Percentiles rank a stretch among this genome's conserved stretches.
phyloP scores from a whole-genome alignment of 805 yeast species.

The Wickerhamomyces kurtzmanii region DNA sequence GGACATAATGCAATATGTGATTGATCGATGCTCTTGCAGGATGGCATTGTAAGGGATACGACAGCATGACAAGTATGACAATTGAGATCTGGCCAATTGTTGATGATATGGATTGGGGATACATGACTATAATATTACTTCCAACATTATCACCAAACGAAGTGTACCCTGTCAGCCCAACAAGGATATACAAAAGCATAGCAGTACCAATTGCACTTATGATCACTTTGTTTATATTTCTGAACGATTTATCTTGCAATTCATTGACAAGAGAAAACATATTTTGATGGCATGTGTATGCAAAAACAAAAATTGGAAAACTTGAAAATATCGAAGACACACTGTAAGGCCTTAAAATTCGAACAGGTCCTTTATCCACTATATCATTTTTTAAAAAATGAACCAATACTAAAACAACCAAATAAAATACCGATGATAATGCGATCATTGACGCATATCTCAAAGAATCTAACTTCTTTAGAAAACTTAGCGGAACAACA shows the following conservation, averaged over 20 bases:
- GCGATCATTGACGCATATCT: constrained; percentile 83
- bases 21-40: constrained; percentile 81
- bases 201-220: constrained; percentile 49
- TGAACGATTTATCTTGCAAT: constrained; percentile 43
- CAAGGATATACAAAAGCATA: constrained; percentile 49
- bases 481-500: constrained; percentile 49
- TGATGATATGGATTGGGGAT: constrained; percentile 53
- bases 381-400: constrained; percentile 58
- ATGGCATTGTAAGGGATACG: constrained; percentile 87
- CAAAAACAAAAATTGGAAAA: constrained; percentile 88
- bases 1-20: constrained; percentile 52
- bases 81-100: constrained; percentile 76
- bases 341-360: constrained; percentile 35
- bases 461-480: constrained; percentile 70
- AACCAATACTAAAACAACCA: constrained; percentile 61
- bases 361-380: constrained; percentile 38
- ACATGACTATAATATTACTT: constrained; percentile 76
- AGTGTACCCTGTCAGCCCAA: constrained; percentile 77
- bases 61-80: constrained; percentile 67
- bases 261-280: constrained; percentile 88
- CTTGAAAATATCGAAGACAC: constrained; percentile 48
- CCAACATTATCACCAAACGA: constrained; percentile 76
- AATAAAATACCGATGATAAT: constrained; percentile 67
- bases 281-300: constrained; percentile 93
- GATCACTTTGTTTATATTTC: constrained; percentile 36